Evolutionary conservation across 75 land plant species (phyloP).

Genomic region (Sequoia sempervirens): DNA sequence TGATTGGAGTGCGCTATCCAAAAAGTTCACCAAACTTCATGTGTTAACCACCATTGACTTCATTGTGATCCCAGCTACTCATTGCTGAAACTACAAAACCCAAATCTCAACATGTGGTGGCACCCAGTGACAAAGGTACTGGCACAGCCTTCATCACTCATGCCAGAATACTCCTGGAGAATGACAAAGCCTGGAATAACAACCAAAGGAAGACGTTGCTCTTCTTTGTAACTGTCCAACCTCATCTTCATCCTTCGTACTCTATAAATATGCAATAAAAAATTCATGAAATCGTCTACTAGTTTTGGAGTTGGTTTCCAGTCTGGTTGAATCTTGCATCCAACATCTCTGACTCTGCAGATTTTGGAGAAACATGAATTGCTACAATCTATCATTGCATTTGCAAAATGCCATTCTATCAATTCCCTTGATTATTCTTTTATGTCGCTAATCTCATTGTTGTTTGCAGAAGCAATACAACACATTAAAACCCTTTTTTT

Average conservation of each 20-base stretch:
- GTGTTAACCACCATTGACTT: background rate
- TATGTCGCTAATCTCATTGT: background rate
- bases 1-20: background rate
- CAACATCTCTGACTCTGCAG: background rate
- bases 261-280: background rate
- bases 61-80: background rate
- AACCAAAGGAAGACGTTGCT: background rate
- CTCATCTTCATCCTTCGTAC: background rate
- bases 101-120: background rate
- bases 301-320: background rate
- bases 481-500: background rate
- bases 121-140: background rate
- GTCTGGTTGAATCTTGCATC: background rate
- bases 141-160: background rate
- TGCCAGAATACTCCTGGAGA: background rate
- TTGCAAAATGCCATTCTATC: background rate
- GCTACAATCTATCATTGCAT: background rate
- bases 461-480: background rate
- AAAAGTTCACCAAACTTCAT: background rate
- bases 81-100: background rate
- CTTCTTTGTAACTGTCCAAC: background rate
- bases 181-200: background rate
- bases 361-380: background rate
- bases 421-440: background rate
- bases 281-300: background rate